Percentiles rank a stretch among this genome's conserved stretches.
These are phyloP conservation scores for Fusarium temperatum DNA, from an alignment of 2,329 filamentous ascomycete genomes.

Conservation along the genomic window DNA sequence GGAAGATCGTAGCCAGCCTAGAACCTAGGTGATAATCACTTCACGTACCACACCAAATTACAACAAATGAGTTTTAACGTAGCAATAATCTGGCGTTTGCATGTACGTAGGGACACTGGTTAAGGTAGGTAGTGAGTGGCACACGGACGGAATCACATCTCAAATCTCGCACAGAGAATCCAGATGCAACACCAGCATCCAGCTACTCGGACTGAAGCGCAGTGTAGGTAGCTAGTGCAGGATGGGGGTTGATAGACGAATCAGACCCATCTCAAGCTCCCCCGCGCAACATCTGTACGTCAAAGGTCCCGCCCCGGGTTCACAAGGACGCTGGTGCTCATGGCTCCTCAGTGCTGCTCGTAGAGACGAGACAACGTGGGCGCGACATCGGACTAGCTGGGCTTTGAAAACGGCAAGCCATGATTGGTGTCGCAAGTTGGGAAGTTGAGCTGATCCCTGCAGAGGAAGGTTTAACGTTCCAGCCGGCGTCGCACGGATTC, in stretches of 20 bases:
- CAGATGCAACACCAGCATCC: constrained; percentile 36
- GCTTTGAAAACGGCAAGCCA: constrained; percentile 42
- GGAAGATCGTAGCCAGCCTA: constrained; percentile 20
- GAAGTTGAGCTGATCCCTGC: constrained; percentile 35
- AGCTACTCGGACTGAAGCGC: constrained; percentile 30
- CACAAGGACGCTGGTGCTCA: constrained; percentile 9
- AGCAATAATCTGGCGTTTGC: constrained; percentile 6
- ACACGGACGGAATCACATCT: constrained; percentile 25
- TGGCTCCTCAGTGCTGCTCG: constrained; percentile 1
- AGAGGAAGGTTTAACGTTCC: constrained; percentile 42
- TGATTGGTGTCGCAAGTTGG: constrained; percentile 46
- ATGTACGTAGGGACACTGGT: constrained; percentile 21
- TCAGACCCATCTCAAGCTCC: constrained; percentile 31
- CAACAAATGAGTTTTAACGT: constrained; percentile 7
- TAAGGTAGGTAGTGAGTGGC: constrained; percentile 9
- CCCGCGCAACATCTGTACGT: constrained; percentile 43
- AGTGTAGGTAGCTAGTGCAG: constrained; percentile 5
- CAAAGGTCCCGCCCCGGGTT: constrained; percentile 34
- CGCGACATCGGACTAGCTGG: constrained; percentile 46
- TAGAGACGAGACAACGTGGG: constrained; percentile 29
- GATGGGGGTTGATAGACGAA: constrained; percentile 35
- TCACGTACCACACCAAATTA: constrained; percentile 2
- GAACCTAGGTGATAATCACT: constrained; percentile 3
- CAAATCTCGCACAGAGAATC: constrained; percentile 24
- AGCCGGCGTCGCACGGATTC: constrained; percentile 38